Base-by-base conservation (phyloP, 2,329 filamentous ascomycete genomes). In the Colletotrichum incanum region DNA sequence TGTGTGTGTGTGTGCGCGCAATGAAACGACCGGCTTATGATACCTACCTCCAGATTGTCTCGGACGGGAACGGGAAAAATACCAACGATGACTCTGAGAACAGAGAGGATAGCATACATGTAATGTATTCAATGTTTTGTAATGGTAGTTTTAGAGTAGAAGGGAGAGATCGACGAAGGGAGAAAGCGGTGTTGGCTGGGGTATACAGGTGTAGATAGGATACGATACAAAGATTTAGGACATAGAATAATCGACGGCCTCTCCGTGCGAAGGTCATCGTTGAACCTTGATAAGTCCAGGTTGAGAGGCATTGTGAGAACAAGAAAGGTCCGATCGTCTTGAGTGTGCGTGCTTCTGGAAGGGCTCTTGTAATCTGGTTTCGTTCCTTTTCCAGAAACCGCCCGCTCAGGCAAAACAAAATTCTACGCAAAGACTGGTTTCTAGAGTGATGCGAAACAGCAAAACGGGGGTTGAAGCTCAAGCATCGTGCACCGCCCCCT, bases 61-160 rank as follows among this genome's bases (percentile, higher is more conserved):
- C 52, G 31, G 41, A 39, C 9, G 62, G 43, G 58, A 45, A 39
- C 9, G 62, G 43, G 58, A 45, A 58, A 68, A 50, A 71, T 71
- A 67, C 64, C 64, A 67, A 18, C 55, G 23, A 67, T 26, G 49
- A 34, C 11, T 14, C 28, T 23, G 14, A 5, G 26, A 34, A 37
- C 16, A 16, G 55, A 55, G 34, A 37, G 11, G 20, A 62, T 28
- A 52, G 41, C 23, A 31, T n/a, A 63, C 28, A 26, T 62, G 43
- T 49, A 62, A 68, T 28, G 47, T 56, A 50, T 14, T 7, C 65
- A 67, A 67, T 67, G 64, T 71, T 71, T 56, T 67, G 61, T 67
- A 50, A 49, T 28, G 55, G 55, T 50, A 67, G 61, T 62, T 37
- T 23, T 31, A 8, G 11, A 23, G 12, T 23, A 37, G 28, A 37